A percentile compares a stretch with the other conserved stretches of the same genome.
Evolutionary conservation across 2,329 filamentous ascomycete species (phyloP).

Genomic region (Aspergillus brasiliensis): DNA sequence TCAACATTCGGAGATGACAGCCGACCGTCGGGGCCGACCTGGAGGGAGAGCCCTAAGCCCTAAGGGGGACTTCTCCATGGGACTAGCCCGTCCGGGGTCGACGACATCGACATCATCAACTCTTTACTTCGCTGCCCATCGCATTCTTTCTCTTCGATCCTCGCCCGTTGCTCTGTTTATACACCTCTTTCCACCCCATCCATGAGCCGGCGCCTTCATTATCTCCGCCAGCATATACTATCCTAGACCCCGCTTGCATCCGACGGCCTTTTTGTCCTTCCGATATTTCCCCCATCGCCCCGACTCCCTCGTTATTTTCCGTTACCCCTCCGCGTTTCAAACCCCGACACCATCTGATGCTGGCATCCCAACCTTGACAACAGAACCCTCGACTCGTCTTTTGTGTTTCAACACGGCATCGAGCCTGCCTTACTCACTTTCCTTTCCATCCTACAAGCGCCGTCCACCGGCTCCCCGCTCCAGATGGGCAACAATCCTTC

Average conservation of each 20-base stretch:
- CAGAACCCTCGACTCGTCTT: slow-evolving; percentile 1
- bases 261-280: not conserved
- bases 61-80: slow-evolving; percentile 15
- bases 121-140: slow-evolving; percentile 6
- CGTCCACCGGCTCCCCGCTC: slow-evolving; percentile 21
- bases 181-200: not conserved
- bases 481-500: slow-evolving; percentile 54
- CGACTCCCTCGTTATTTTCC: not conserved
- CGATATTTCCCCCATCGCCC: not conserved
- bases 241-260: not conserved
- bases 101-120: slow-evolving; percentile 22
- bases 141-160: not conserved
- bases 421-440: slow-evolving; percentile 7
- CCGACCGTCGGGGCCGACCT: not conserved
- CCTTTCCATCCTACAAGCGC: slow-evolving; percentile 10
- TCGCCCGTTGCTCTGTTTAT: slow-evolving; percentile 5
- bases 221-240: too few relatives aligned
- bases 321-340: slow-evolving; percentile 17
- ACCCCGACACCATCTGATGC: slow-evolving; percentile 26
- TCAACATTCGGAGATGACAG: slow-evolving; percentile 5
- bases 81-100: slow-evolving; percentile 11
- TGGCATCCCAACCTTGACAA: slow-evolving; percentile 19
- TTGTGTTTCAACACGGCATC: slow-evolving; percentile 8
- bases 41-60: slow-evolving; percentile 24
- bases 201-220: not conserved